These are phyloP conservation scores for Patellifolia procumbens DNA, from an alignment of 179 eudicot genomes.

Conservation along the genomic window DNA sequence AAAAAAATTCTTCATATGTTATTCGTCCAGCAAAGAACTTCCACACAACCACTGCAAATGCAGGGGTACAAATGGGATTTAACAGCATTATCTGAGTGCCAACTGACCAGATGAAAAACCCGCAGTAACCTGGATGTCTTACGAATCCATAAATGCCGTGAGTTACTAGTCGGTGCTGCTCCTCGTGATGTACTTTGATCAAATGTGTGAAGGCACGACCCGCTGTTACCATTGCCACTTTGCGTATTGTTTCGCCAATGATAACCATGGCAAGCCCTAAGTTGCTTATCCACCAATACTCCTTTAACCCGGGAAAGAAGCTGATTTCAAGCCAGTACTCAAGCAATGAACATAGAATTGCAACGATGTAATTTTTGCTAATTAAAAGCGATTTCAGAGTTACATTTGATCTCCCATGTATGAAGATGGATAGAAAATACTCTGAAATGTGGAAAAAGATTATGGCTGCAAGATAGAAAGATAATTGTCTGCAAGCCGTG, in stretches of 20 bases:
- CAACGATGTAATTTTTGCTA: conserved; percentile 67
- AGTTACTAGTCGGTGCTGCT: conserved; percentile 68
- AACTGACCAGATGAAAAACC: conserved; percentile 86
- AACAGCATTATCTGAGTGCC: conserved; percentile 89
- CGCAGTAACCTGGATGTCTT: conserved; percentile 83
- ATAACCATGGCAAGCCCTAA: conserved; percentile 68
- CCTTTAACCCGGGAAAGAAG: conserved; percentile 66
- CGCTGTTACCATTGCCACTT: conserved; percentile 79
- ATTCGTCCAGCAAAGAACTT: conserved; percentile 64
- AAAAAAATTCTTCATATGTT: conserved; percentile 82
- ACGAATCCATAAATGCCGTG: conserved; percentile 63
- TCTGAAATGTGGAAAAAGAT: conserved; percentile 45
- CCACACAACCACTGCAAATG: conserved; percentile 79
- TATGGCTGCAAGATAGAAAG: conserved; percentile 34
- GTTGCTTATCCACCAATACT: conserved; percentile 74
- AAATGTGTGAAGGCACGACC: conserved; percentile 85
- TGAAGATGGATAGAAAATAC: conserved; percentile 47
- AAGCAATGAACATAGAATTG: conserved; percentile 65
- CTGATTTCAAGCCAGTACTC: conserved; percentile 70
- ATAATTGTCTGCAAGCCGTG: conserved; percentile 43
- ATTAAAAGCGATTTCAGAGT: conserved; percentile 65
- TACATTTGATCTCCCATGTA: conserved; percentile 72
- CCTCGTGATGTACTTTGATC: conserved; percentile 68
- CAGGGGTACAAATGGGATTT: conserved; percentile 66
- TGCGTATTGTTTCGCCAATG: conserved; percentile 70